Conservation (phyloP, 148 eudicot genomes). For the Rhododendron simsii region DNA sequence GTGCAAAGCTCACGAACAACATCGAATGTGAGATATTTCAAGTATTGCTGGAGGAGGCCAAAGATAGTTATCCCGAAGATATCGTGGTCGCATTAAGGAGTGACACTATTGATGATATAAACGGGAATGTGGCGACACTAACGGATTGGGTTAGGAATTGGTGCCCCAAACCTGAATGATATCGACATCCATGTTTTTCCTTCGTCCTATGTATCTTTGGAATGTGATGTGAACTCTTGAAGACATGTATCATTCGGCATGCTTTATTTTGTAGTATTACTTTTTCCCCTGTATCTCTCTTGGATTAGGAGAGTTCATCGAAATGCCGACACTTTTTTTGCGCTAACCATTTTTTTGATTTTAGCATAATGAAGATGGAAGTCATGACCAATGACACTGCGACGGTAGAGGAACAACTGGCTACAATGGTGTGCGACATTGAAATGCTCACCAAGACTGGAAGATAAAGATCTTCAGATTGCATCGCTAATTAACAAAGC, state of each 20-base stretch:
- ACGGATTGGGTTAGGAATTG: conserved; percentile 62
- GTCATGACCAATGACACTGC: no score
- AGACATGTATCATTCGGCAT: not conserved
- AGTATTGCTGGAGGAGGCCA: conserved; percentile 73
- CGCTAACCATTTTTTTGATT: not conserved
- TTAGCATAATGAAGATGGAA: not conserved
- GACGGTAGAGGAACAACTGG: no score
- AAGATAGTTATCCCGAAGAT: conserved; percentile 54
- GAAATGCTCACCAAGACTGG: no score
- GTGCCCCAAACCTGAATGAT: conserved; percentile 22
- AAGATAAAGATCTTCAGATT: no score
- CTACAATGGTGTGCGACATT: no score
- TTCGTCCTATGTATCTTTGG: not conserved
- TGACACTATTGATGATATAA: conserved; percentile 59
- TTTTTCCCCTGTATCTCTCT: not conserved
- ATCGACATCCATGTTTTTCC: not conserved
- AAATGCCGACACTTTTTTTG: not conserved
- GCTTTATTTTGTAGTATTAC: not conserved
- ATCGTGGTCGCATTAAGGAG: conserved; percentile 48
- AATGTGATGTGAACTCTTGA: not conserved
- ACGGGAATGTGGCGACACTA: conserved; percentile 47
- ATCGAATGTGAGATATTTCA: conserved; percentile 77
- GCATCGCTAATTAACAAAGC: no score
- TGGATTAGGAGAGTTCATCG: not conserved
- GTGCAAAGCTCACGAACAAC: conserved; percentile 71